A percentile compares a stretch with the other conserved stretches of the same genome.
phyloP scores from a whole-genome alignment of 805 yeast species.

The Wickerhamomyces xylosicus region DNA sequence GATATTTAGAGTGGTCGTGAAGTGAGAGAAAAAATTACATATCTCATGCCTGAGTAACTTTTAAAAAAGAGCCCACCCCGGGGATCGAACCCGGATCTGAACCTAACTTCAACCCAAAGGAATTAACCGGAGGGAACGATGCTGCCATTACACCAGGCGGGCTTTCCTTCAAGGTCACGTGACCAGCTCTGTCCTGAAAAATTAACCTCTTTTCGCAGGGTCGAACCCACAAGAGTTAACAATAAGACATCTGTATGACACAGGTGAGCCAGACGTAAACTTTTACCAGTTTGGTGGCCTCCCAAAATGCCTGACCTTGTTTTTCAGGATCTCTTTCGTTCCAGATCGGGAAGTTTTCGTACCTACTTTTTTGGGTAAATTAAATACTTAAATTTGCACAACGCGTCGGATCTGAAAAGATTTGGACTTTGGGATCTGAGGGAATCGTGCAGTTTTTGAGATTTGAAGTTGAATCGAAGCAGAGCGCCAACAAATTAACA shows the following conservation, averaged over 20 bases:
- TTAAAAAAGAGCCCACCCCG: constrained; percentile 32
- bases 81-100: constrained; percentile 46
- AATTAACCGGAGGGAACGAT: constrained; percentile 34
- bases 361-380: background rate
- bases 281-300: background rate
- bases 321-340: no score
- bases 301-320: no score
- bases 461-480: background rate
- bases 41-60: no score
- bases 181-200: background rate
- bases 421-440: no score
- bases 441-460: no score
- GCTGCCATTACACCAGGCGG: constrained; percentile 45
- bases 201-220: background rate
- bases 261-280: background rate
- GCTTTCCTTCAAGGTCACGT: constrained; percentile 14
- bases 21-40: no score
- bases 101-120: constrained; percentile 16
- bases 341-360: background rate
- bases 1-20: no score
- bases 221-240: background rate
- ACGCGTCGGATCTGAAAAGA: background rate
- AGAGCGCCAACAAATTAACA: background rate
- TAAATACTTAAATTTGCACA: background rate
- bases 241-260: no score